A percentile compares a stretch with the other conserved stretches of the same genome.
phyloP scores from a whole-genome alignment of 2,329 filamentous ascomycete genomes.

The Aotearoamyces nothofagi region DNA sequence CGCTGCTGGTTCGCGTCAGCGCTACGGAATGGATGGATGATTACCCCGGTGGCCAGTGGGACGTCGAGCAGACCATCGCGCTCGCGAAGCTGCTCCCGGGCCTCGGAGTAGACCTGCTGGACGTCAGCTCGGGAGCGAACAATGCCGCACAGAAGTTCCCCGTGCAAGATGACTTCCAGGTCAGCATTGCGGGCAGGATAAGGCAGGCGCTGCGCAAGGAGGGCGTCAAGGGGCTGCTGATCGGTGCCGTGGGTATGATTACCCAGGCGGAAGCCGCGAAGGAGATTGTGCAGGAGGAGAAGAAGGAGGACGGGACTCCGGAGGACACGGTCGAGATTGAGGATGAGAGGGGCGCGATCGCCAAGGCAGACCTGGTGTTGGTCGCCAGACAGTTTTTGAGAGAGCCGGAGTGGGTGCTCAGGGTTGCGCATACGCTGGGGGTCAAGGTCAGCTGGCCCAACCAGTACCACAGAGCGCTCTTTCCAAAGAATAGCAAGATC shows the following conservation, averaged over 20 bases:
- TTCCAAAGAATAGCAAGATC: conserved; percentile 17
- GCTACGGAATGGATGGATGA: conserved; percentile 46
- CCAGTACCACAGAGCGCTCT: conserved; percentile 35
- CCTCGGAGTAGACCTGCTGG: conserved; percentile 66
- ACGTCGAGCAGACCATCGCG: conserved; percentile 25
- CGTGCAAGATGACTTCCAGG: conserved; percentile 54
- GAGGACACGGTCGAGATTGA: conserved; percentile 23
- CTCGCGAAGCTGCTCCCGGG: conserved; percentile 57
- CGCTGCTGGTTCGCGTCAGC: conserved; percentile 43
- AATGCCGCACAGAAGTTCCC: conserved; percentile 41
- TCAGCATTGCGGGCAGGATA: conserved; percentile 54
- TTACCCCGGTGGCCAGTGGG: conserved; percentile 10
- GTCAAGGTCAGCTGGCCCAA: conserved; percentile 58
- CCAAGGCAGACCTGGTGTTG: conserved; percentile 51
- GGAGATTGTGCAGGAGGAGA: conserved; percentile 36
- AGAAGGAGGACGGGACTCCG: conserved; percentile 21
- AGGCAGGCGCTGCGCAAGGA: conserved; percentile 45
- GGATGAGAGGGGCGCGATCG: conserved; percentile 21
- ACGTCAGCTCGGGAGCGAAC: conserved; percentile 67
- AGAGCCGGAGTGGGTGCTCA: conserved; percentile 65
- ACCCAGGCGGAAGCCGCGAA: conserved; percentile 53
- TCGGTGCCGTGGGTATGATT: conserved; percentile 65
- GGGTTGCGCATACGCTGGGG: conserved; percentile 55
- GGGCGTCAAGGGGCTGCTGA: conserved; percentile 37
- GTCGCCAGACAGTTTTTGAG: conserved; percentile 66